Percentiles rank a stretch among this genome's conserved stretches.
Evolutionary conservation across 768 basidiomycete species (phyloP).

Genomic region (Inosperma sp.): DNA sequence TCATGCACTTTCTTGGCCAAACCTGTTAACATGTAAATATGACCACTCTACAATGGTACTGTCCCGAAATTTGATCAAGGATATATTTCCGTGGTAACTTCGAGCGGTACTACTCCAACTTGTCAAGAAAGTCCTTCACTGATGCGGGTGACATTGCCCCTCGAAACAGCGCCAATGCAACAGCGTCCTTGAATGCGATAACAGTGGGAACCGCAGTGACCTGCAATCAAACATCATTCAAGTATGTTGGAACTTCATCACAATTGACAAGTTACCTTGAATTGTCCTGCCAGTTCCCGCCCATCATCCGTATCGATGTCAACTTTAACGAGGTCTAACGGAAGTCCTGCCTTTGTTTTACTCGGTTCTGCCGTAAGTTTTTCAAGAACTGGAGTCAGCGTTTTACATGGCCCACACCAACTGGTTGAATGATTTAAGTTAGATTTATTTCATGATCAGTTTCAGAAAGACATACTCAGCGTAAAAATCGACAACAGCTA

Average conservation of each 20-base stretch:
- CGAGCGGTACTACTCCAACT: neutral
- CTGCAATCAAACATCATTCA: no score
- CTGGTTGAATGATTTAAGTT: slow-evolving; percentile 36
- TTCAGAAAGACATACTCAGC: slow-evolving; percentile 52
- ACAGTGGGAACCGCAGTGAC: slow-evolving; percentile 77
- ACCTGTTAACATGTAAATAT: no score
- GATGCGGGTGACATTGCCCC: slow-evolving; percentile 49
- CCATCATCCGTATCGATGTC: slow-evolving; percentile 57
- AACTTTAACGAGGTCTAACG: slow-evolving; percentile 69
- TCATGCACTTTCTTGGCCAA: no score
- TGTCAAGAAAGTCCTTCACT: slow-evolving; percentile 43
- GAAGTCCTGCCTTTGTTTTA: slow-evolving; percentile 48
- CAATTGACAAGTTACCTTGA: no score
- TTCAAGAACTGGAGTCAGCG: slow-evolving; percentile 66
- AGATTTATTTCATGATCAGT: neutral
- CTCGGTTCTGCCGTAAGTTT: slow-evolving; percentile 45
- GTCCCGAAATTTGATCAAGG: no score
- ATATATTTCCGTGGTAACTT: no score
- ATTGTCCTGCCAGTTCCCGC: slow-evolving; percentile 44
- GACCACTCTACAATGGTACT: no score
- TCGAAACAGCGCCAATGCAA: slow-evolving; percentile 54
- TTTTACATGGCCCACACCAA: slow-evolving; percentile 77
- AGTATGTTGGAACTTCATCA: no score
- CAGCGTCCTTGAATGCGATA: slow-evolving; percentile 66
- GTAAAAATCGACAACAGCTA: slow-evolving; percentile 75